phyloP scores from a whole-genome alignment of 441 rosid genomes.

The Isatis lusitanica region DNA sequence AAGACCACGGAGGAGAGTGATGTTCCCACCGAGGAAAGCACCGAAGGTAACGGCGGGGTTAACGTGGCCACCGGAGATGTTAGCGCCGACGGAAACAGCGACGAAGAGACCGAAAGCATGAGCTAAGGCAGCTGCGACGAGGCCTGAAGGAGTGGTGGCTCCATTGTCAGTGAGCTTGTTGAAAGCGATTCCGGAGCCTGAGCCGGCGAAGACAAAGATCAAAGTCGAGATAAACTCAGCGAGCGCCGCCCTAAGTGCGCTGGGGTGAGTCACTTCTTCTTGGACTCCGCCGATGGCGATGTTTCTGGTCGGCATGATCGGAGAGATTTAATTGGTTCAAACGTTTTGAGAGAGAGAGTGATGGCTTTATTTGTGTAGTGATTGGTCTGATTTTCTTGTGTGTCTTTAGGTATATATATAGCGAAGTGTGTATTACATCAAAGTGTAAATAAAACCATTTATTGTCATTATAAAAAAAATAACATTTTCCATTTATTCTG shows the following conservation, averaged over 20 bases:
- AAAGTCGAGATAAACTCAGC: conserved; percentile 33
- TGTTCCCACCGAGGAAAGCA: conserved; percentile 60
- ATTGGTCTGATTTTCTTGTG: conserved; percentile 22
- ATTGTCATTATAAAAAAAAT: background rate
- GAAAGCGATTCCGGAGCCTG: conserved; percentile 45
- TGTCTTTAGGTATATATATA: conserved; percentile 24
- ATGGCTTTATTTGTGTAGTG: conserved; percentile 11
- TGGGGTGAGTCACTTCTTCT: conserved; percentile 64
- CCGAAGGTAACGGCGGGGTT: conserved; percentile 61
- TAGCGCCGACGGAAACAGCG: conserved; percentile 25
- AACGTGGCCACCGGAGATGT: conserved; percentile 35
- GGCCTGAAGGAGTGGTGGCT: conserved; percentile 41
- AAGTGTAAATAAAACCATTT: background rate
- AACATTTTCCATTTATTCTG: no score
- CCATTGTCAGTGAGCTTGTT: conserved; percentile 41
- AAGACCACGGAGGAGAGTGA: conserved; percentile 44
- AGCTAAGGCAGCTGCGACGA: conserved; percentile 34
- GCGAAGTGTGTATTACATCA: conserved; percentile 1
- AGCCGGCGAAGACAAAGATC: conserved; percentile 36
- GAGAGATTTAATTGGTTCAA: background rate
- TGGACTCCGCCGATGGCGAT: conserved; percentile 65
- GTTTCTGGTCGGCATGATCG: conserved; percentile 69
- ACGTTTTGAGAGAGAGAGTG: conserved; percentile 9
- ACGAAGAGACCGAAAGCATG: conserved; percentile 35
- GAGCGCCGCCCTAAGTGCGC: conserved; percentile 55